Conservation (phyloP, 2,329 filamentous ascomycete genomes). For the Monilinia fructigena region DNA sequence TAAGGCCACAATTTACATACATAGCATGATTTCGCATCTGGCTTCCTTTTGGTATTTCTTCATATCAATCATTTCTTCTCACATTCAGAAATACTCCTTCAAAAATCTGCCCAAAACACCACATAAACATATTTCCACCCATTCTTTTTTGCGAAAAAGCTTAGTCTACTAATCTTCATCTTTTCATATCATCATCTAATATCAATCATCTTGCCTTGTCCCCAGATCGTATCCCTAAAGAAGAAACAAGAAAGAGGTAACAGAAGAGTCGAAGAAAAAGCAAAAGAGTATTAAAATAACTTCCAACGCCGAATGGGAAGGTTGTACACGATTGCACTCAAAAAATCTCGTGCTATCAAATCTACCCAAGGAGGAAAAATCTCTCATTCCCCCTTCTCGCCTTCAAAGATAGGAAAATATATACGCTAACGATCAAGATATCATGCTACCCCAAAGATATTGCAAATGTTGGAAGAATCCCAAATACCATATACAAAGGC, state of each 20-base stretch:
- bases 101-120: conserved; percentile 12
- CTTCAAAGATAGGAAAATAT: conserved; percentile 18
- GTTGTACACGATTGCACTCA: conserved; percentile 12
- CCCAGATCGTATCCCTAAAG: conserved; percentile 18
- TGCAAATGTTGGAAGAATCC: conserved; percentile 20
- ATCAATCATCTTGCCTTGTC: conserved; percentile 16
- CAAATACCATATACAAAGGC: conserved; percentile 38
- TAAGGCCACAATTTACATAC: neutral
- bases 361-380: conserved; percentile 18
- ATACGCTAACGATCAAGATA: conserved; percentile 24
- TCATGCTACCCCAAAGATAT: conserved; percentile 20
- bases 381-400: conserved; percentile 3
- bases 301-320: conserved; percentile 15
- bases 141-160: conserved; percentile 6
- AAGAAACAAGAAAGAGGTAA: conserved; percentile 7
- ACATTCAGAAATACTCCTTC: conserved; percentile 10
- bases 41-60: neutral
- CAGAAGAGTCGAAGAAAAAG: conserved; percentile 5
- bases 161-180: conserved; percentile 15
- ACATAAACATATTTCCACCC: neutral
- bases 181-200: conserved; percentile 20
- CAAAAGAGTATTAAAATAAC: conserved; percentile 20
- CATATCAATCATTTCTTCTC: conserved; percentile 10
- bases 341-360: conserved; percentile 15
- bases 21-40: neutral